Base-by-base conservation (phyloP, 805 yeast genomes). In the Candida adriatica region DNA sequence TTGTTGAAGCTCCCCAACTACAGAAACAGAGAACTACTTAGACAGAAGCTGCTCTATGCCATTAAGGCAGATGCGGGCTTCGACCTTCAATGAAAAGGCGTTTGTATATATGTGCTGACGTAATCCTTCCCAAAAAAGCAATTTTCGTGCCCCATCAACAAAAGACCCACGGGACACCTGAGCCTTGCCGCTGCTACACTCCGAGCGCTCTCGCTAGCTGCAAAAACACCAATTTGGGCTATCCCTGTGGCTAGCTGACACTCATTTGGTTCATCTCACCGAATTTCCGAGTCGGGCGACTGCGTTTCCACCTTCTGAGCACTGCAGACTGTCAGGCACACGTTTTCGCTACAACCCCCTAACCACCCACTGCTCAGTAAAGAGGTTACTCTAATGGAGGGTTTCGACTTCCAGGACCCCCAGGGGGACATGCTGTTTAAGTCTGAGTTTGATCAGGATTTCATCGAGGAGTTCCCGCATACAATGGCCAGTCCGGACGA, bases 1-100 rank as follows among this genome's bases (percentile, higher is more conserved):
- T 57, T 92, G 35, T 61, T 92, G 39, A 87, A 81, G 48, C 56
- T 92, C 17, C 98, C 98, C 0, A 81, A 87, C 51, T 92, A 92
- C 54, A 59, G 62, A 42, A 61, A 80, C 43, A 80, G 76, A 46
- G 55, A 63, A 24, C 16, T 68, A 2, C 58, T 92, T 26, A 66
- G 66, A 35, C 58, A 68, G 26, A 88, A 87, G 53, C 56, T 90
- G 32, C 51, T 86, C 16, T 85, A 81, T 53, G 75, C 95, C 1
- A 87, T 92, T 30, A 73, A 75, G 35, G 67, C 88, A 0, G 86
- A 78, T 4, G 87, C 96, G 1, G 83, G 96, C 2, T 90, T 90
- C 53, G 96, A 90, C 46, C 64, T 90, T 38, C 75, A 28, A 9
- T 28, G 13, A 21, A n/a, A n/a, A n/a, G n/a, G n/a, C n/a, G n/a